phyloP scores from a whole-genome alignment of 2,329 filamentous ascomycete species.

The Arthrinium phaeospermum region DNA sequence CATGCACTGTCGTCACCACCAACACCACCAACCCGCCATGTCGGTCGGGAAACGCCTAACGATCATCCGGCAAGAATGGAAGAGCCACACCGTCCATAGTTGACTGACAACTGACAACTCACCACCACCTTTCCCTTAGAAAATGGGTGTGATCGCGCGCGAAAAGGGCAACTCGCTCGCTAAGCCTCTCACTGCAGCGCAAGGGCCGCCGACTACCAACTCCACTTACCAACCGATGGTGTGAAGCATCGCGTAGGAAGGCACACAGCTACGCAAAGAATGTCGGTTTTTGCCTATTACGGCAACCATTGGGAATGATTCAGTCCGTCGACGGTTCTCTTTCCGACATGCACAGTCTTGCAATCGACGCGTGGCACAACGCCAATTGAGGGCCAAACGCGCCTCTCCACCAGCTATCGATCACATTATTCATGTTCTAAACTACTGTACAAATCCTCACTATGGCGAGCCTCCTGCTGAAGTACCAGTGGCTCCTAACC shows the following conservation, averaged over 20 bases:
- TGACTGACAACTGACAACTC: slow-evolving; percentile 3
- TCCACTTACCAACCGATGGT: not conserved
- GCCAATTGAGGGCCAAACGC: not conserved
- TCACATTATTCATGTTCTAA: not conserved
- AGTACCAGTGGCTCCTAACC: not conserved
- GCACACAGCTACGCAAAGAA: not conserved
- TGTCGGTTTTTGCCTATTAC: not conserved
- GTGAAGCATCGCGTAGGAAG: not conserved
- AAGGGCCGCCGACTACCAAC: not conserved
- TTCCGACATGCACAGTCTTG: not conserved
- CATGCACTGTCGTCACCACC: slow-evolving; percentile 5
- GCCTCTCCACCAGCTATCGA: not conserved
- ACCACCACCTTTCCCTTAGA: not conserved
- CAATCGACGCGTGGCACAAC: not conserved
- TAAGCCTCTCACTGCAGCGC: not conserved
- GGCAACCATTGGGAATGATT: not conserved
- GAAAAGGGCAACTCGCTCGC: not conserved
- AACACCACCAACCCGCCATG: not conserved
- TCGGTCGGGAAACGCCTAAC: slow-evolving; percentile 10
- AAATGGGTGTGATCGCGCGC: not conserved
- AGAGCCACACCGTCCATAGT: not conserved
- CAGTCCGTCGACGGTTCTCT: not conserved
- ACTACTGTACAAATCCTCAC: not conserved
- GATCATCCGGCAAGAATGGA: not conserved
- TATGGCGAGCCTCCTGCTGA: not conserved